phyloP scores from a whole-genome alignment of 2,329 filamentous ascomycete genomes.

The Fusarium foetens region DNA sequence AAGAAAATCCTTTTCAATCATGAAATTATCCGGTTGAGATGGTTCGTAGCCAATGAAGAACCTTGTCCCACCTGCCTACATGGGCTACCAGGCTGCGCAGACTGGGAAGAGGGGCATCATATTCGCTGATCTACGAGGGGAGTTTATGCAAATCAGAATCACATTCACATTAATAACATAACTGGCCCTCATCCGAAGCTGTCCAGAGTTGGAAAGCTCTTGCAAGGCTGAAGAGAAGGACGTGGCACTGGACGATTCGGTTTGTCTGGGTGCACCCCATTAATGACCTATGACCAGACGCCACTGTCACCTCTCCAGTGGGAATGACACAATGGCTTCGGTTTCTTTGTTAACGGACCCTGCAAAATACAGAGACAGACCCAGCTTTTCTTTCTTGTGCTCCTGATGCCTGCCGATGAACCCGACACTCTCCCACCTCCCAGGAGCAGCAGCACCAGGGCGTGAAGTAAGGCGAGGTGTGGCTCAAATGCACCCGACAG shows the following conservation, averaged over 20 bases:
- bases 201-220: constrained; percentile 30
- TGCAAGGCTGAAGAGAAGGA: constrained; percentile 39
- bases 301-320: constrained; percentile 41
- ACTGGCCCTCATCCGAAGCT: constrained; percentile 17
- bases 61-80: neutral
- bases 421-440: constrained; percentile 17
- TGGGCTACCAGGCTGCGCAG: neutral
- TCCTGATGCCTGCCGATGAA: constrained; percentile 33
- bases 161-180: constrained; percentile 16
- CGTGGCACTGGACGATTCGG: constrained; percentile 38
- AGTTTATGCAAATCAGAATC: constrained; percentile 31
- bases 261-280: constrained; percentile 33
- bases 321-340: constrained; percentile 40
- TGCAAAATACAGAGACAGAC: constrained; percentile 20
- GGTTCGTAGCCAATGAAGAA: constrained; percentile 11
- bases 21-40: constrained; percentile 14
- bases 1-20: constrained; percentile 22
- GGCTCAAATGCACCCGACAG: constrained; percentile 29
- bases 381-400: constrained; percentile 28
- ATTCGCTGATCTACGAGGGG: constrained; percentile 11
- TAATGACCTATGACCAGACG: constrained; percentile 33
- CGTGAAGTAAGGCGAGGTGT: constrained; percentile 33
- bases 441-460: constrained; percentile 15
- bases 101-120: constrained; percentile 8
- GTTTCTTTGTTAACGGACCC: constrained; percentile 24